Base-by-base conservation (phyloP, 176 grass and related monocot species). In the Saccharum spontaneum region DNA sequence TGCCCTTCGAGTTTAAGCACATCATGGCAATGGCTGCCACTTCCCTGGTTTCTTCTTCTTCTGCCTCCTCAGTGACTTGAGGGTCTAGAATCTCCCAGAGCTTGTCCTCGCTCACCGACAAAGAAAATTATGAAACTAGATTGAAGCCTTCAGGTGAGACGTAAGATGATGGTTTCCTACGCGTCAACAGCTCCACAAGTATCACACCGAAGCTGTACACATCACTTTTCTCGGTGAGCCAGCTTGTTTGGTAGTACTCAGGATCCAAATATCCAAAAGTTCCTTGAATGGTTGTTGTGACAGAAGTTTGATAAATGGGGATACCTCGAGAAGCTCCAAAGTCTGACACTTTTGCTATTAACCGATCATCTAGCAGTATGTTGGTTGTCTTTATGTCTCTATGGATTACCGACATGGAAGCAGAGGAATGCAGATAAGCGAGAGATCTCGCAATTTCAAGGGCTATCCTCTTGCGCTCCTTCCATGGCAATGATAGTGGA, bases 141-240 rank as follows among this genome's bases (percentile, higher is more conserved):
- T 74, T 70, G 26, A 71, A 57, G 3, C 86, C 73, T 71, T 77
- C 73, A 14, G 49, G 13, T 0, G 79, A 46, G 10, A 77, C 2
- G 1, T 71, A 86, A 15, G 61, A 55, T 3, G n/a, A 60, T 11
- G 80, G 84, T 9, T 71, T 80, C 28, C 54, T 82, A 62, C 84
- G 80, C 4, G 89, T 94, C 43, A 94, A 59, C 2, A 94, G 30
- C 39, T 94, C 89, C 14, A 94, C 86, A 69, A 94, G 89, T 77
- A 91, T 89, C 16, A 94, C 89, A 36, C 87, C 89, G 0, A 74
- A 91, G 57, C 92, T 91, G 30, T 89, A 94, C 23, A 94, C 89
- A 72, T 94, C 92, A 6, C 92, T 94, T 74, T 91, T 94, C 9
- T 94, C 84, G 0, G 92, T 94, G 69, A 94, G 28, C 54, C 76